phyloP scores from a whole-genome alignment of 164 flowering plant genomes.

The Berberis vulgaris region DNA sequence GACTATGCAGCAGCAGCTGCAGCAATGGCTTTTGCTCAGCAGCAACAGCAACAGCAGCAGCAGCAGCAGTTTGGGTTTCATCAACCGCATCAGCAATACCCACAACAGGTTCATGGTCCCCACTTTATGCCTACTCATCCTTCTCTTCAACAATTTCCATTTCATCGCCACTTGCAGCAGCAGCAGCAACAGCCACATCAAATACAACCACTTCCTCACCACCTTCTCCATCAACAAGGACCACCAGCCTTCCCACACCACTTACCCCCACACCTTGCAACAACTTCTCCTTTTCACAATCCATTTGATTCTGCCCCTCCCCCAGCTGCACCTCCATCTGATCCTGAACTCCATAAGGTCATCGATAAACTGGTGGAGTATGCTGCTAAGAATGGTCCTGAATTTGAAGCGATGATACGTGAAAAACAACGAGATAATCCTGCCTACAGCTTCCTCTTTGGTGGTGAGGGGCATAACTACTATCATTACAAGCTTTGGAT shows the following conservation, averaged over 20 bases:
- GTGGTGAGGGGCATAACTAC: constrained; percentile 85
- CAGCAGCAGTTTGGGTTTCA: constrained; percentile 76
- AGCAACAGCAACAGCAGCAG: constrained; percentile 35
- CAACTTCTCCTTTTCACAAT: constrained; percentile 45
- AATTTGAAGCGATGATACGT: constrained; percentile 93
- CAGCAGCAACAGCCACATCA: constrained; percentile 25
- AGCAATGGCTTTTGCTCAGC: constrained; percentile 27
- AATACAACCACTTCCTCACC: constrained; percentile 44
- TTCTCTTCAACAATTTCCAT: constrained; percentile 70
- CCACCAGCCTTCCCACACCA: constrained; percentile 57
- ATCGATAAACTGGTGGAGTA: constrained; percentile 93
- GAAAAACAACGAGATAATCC: constrained; percentile 92
- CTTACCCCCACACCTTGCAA: constrained; percentile 46
- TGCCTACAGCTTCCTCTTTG: constrained; percentile 80
- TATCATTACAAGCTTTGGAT: constrained; percentile 83
- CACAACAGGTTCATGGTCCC: constrained; percentile 51
- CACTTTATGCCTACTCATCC: constrained; percentile 70
- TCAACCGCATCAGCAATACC: constrained; percentile 70
- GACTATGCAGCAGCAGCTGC: constrained; percentile 31
- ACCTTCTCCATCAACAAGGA: constrained; percentile 51
- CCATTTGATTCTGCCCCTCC: constrained; percentile 62
- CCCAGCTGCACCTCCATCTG: constrained; percentile 72
- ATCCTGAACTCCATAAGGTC: constrained; percentile 88
- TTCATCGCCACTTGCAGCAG: constrained; percentile 46
- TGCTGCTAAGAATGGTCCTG: constrained; percentile 85